Percentiles rank a stretch among this genome's conserved stretches.
Conservation (phyloP, 805 yeast genomes). For the Monosporozyma yasuniensis region DNA sequence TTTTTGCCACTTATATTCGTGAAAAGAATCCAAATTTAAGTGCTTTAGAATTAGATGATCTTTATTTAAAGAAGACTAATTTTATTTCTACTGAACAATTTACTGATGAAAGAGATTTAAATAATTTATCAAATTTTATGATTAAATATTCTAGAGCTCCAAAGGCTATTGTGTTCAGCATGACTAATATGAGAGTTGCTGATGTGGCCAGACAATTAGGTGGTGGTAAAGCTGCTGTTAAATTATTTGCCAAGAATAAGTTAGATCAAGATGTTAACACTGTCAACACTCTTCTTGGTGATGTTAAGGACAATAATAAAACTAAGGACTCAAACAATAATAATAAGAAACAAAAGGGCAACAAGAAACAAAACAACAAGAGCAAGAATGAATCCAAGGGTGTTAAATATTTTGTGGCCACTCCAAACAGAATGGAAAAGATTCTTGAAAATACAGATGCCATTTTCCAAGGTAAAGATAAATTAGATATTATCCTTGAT, state of each 20-base stretch:
- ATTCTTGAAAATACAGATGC: slow-evolving; percentile 20
- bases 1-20: slow-evolving; percentile 52
- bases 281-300: slow-evolving; percentile 18
- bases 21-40: slow-evolving; percentile 57
- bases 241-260: slow-evolving; percentile 68
- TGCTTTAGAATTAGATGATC: slow-evolving; percentile 63
- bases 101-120: slow-evolving; percentile 43
- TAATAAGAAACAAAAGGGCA: slow-evolving; percentile 3
- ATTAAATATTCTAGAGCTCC: slow-evolving; percentile 40
- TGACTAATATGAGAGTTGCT: slow-evolving; percentile 82
- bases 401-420: slow-evolving; percentile 23
- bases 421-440: slow-evolving; percentile 27
- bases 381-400: slow-evolving; percentile 1
- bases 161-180: slow-evolving; percentile 43
- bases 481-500: slow-evolving; percentile 28
- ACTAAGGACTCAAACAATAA: slow-evolving; percentile 1
- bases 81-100: slow-evolving; percentile 57
- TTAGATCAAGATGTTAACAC: slow-evolving; percentile 46
- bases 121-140: slow-evolving; percentile 48
- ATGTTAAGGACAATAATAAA: slow-evolving; percentile 1
- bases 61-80: slow-evolving; percentile 46
- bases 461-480: slow-evolving; percentile 29
- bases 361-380: background rate
- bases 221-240: slow-evolving; percentile 47
- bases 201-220: slow-evolving; percentile 64